A percentile compares a stretch with the other conserved stretches of the same genome.
Evolutionary conservation across 2,329 filamentous ascomycete species (phyloP).

Genomic region (Sordariomycetes sp.): DNA sequence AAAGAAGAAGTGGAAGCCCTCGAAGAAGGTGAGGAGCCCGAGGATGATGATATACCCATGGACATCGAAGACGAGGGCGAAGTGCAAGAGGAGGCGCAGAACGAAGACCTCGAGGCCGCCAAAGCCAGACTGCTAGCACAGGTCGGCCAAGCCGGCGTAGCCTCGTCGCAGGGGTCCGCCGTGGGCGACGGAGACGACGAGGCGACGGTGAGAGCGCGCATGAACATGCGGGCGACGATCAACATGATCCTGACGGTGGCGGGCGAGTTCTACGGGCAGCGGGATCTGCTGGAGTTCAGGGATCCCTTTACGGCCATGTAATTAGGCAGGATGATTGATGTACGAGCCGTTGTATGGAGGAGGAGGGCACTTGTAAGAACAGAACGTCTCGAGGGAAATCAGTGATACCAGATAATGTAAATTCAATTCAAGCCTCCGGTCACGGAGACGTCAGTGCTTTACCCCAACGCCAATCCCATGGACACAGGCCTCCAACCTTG

Average conservation of each 20-base stretch:
- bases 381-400: too few species aligned
- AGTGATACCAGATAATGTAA: background rate
- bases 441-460: background rate
- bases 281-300: conserved; percentile 70
- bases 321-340: background rate
- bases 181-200: conserved; percentile 14
- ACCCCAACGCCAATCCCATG: background rate
- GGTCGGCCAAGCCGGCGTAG: conserved; percentile 19
- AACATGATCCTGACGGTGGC: conserved; percentile 88
- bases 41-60: conserved; percentile 5
- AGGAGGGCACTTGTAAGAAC: background rate
- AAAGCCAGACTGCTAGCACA: conserved; percentile 36
- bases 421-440: background rate
- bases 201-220: conserved; percentile 21
- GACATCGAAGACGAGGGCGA: conserved; percentile 6
- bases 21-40: conserved; percentile 9
- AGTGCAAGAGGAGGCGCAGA: conserved; percentile 17
- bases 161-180: conserved; percentile 4
- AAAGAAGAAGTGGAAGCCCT: conserved; percentile 2
- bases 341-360: background rate
- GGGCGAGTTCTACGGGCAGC: conserved; percentile 82
- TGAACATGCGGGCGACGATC: conserved; percentile 58
- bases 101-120: conserved; percentile 30
- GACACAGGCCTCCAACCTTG: background rate
- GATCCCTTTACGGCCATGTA: conserved; percentile 44